A percentile compares a stretch with the other conserved stretches of the same genome.
phyloP scores from a whole-genome alignment of 352 stramenopile species.

The Plasmopara viticola region DNA sequence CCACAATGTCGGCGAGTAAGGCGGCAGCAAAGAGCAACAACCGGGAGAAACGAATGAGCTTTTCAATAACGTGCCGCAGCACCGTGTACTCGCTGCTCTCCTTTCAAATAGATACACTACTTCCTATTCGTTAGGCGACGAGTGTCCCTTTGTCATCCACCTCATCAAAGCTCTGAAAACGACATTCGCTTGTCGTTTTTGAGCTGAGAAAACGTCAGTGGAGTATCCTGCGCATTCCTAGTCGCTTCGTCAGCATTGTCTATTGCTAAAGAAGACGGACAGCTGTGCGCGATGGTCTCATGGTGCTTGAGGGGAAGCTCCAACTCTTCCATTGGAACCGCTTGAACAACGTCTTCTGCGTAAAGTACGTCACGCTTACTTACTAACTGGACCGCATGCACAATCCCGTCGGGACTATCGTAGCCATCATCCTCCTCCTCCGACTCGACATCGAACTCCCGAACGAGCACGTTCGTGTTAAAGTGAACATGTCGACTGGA shows the following conservation, averaged over 20 bases:
- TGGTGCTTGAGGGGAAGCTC: conserved; percentile 15
- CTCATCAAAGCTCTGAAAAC: conserved; percentile 31
- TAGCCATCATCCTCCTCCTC: conserved; percentile 40
- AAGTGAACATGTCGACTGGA: conserved; percentile 37
- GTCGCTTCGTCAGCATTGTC: conserved; percentile 3
- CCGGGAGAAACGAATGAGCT: conserved; percentile 10
- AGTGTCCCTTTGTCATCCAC: conserved; percentile 7
- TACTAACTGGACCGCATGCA: conserved; percentile 37
- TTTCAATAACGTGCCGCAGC: conserved; percentile 16
- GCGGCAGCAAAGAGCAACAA: conserved; percentile 5
- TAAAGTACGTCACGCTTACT: conserved; percentile 30
- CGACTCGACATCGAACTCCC: conserved; percentile 58
- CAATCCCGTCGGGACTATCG: conserved; percentile 34
- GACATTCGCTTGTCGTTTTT: conserved; percentile 31
- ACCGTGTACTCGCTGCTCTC: conserved; percentile 7
- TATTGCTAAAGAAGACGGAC: conserved; percentile 6
- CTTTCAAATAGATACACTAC: conserved; percentile 35
- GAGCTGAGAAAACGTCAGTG: conserved; percentile 31
- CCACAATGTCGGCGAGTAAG: conserved; percentile 77
- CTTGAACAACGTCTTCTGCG: conserved; percentile 27
- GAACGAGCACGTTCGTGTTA: conserved; percentile 32
- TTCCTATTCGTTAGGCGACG: conserved; percentile 14
- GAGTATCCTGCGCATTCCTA: conserved; percentile 14
- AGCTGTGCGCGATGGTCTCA: conserved; percentile 6
- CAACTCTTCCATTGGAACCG: conserved; percentile 23